These are phyloP conservation scores for Lasiodiplodia theobromae DNA, from an alignment of 2,329 filamentous ascomycete genomes.

Conservation along the genomic window DNA sequence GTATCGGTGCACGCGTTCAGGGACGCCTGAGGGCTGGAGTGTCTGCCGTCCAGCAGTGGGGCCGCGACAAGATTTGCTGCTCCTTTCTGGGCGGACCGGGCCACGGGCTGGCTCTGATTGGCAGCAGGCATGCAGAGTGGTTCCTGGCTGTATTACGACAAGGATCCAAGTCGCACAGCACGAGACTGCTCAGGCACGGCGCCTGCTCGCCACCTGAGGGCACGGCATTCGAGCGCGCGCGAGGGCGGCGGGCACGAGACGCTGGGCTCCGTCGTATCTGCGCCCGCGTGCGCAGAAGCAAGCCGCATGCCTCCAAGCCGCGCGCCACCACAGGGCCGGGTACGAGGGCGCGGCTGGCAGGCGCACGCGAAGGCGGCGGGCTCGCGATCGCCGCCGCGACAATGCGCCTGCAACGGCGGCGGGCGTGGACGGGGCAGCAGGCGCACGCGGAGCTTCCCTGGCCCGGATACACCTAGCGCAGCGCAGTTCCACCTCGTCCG, in stretches of 20 bases:
- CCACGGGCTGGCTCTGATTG: slow-evolving; percentile 13
- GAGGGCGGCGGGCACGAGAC: slow-evolving; percentile 10
- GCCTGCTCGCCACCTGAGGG: slow-evolving; percentile 23
- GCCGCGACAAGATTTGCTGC: slow-evolving; percentile 19
- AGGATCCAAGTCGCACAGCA: slow-evolving; percentile 19
- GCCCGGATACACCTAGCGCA: not conserved
- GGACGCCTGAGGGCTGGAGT: slow-evolving; percentile 22
- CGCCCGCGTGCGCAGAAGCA: slow-evolving; percentile 3
- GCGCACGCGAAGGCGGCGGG: slow-evolving; percentile 12
- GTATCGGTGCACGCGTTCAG: slow-evolving; percentile 10
- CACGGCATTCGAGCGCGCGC: slow-evolving; percentile 1
- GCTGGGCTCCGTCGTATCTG: not conserved
- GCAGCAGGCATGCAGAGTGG: slow-evolving; percentile 17
- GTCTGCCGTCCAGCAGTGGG: slow-evolving; percentile 14
- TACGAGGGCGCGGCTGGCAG: slow-evolving; percentile 5
- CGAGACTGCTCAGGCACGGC: slow-evolving; percentile 27
- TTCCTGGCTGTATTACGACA: slow-evolving; percentile 21
- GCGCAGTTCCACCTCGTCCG: not conserved
- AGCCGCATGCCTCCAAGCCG: not conserved
- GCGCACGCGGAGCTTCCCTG: not conserved
- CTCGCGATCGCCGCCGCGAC: slow-evolving; percentile 12
- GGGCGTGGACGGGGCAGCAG: slow-evolving; percentile 6
- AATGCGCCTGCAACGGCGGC: slow-evolving; percentile 10
- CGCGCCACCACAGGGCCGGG: slow-evolving; percentile 1
- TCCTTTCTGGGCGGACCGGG: slow-evolving; percentile 21